A percentile compares a stretch with the other conserved stretches of the same genome.
These are phyloP conservation scores for Backusella parvicylindrica DNA, from an alignment of 192 early-diverging fungal genomes.

Conservation along the genomic window DNA sequence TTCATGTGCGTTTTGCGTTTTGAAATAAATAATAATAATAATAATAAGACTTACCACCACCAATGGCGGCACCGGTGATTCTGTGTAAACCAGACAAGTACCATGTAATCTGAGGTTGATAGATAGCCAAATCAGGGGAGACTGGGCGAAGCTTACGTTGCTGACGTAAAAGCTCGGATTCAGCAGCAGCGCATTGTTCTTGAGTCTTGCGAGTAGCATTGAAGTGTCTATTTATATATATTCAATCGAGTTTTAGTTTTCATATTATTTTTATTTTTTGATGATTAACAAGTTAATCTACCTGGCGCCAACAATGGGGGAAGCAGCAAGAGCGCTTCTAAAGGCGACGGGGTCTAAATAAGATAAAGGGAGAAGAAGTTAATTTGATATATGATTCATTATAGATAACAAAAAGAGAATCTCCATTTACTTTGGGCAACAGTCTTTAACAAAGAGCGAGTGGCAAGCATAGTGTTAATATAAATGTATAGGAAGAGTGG, in stretches of 20 bases:
- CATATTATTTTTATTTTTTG: background rate
- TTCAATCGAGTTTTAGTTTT: background rate
- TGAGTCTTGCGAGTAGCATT: slow-evolving; percentile 12
- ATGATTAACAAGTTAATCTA: background rate
- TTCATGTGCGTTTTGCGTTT: background rate
- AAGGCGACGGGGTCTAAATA: slow-evolving; percentile 3
- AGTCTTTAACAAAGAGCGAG: slow-evolving; percentile 12
- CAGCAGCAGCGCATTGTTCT: slow-evolving; percentile 33
- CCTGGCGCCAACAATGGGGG: background rate
- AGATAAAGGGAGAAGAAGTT: background rate
- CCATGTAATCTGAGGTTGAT: slow-evolving; percentile 89
- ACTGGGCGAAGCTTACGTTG: slow-evolving; percentile 70
- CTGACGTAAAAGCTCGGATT: slow-evolving; percentile 40
- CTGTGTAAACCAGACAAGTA: slow-evolving; percentile 69
- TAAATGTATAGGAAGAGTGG: background rate
- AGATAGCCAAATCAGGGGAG: slow-evolving; percentile 85
- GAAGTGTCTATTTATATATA: slow-evolving; percentile 22
- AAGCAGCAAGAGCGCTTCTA: background rate
- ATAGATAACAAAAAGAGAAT: no score
- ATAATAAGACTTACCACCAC: slow-evolving; percentile 50
- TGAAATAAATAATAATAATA: background rate
- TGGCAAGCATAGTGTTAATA: background rate
- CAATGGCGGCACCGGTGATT: slow-evolving; percentile 71
- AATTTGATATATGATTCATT: background rate
- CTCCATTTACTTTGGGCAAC: slow-evolving; percentile 6